These are phyloP conservation scores for Lagenaria siceraria DNA, from an alignment of 306 rosid species.

Conservation along the genomic window DNA sequence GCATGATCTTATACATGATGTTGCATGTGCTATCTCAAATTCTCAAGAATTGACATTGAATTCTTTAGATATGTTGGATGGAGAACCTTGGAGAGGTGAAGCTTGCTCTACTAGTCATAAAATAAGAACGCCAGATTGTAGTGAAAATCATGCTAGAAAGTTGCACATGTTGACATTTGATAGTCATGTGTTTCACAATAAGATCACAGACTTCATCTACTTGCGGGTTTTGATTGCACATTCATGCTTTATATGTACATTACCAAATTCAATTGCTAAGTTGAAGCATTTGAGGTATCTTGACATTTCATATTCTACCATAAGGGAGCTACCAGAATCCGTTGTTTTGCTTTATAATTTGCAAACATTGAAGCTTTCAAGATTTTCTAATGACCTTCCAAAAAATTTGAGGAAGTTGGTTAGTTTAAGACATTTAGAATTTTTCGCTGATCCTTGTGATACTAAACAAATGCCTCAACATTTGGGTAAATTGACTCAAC, in stretches of 20 bases:
- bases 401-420: background rate
- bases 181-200: background rate
- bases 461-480: background rate
- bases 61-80: background rate
- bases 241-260: background rate
- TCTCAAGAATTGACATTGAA: background rate
- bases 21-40: slow-evolving; percentile 3
- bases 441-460: background rate
- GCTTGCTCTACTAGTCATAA: background rate
- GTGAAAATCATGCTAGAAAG: background rate
- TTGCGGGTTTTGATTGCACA: slow-evolving; percentile 2
- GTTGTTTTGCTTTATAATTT: background rate
- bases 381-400: background rate
- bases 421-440: background rate
- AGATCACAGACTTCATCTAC: background rate
- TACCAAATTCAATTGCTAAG: background rate
- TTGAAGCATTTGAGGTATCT: slow-evolving; percentile 12
- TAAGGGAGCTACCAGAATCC: background rate
- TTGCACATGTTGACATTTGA: background rate
- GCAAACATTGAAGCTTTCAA: background rate
- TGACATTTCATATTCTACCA: background rate
- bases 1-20: slow-evolving; percentile 15
- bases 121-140: background rate
- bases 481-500: background rate
- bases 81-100: background rate